These are phyloP conservation scores for Porodaedalea pini DNA, from an alignment of 1,284 basidiomycete genomes.

Conservation along the genomic window DNA sequence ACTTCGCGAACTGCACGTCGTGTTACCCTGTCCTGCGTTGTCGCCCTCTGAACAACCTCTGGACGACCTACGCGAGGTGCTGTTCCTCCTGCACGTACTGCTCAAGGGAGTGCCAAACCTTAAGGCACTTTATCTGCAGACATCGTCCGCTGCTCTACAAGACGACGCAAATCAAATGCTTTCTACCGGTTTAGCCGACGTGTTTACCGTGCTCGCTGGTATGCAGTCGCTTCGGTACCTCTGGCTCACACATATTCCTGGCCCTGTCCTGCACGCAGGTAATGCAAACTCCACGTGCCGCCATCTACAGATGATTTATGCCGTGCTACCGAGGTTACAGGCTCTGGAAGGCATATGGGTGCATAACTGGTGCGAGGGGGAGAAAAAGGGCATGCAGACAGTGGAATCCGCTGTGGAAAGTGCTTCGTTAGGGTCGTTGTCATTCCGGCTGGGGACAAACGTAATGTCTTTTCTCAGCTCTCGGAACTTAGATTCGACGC, in stretches of 20 bases:
- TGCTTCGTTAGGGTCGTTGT: no score
- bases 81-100: neutral
- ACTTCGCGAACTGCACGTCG: neutral
- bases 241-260: neutral
- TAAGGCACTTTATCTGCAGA: neutral
- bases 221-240: neutral
- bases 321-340: no score
- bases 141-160: neutral
- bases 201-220: neutral
- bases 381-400: no score
- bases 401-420: no score
- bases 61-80: neutral
- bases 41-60: neutral
- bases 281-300: no score
- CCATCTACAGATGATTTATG: no score
- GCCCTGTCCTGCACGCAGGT: neutral
- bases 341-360: no score
- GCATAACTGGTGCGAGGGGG: no score
- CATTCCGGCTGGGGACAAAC: no score
- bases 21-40: neutral
- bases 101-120: neutral
- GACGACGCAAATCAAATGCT: neutral
- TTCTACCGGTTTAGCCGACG: neutral
- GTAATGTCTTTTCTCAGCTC: no score
- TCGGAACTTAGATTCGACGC: no score